Conservation (phyloP, 441 rosid species). For the Eruca vesicaria region DNA sequence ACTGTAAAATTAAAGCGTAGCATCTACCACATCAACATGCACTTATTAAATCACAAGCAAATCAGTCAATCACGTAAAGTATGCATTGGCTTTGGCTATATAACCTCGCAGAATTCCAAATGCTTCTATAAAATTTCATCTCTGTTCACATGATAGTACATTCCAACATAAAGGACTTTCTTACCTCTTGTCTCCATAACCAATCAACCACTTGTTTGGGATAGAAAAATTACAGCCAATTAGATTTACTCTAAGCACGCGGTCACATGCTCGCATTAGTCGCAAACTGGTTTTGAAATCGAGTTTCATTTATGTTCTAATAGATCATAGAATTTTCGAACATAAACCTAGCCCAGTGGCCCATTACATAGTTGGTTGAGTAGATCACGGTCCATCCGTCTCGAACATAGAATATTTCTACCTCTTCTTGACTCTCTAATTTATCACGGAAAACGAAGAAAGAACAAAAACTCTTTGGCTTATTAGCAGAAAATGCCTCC, state of each 20-base stretch:
- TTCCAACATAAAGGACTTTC: not conserved
- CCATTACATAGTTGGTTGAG: constrained; percentile 13
- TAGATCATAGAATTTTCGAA: not conserved
- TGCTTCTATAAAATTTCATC: not conserved
- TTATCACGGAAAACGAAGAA: not conserved
- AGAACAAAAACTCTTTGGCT: not conserved
- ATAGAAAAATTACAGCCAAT: not conserved
- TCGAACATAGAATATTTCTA: not conserved
- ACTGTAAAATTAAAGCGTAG: not conserved
- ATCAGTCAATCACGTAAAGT: not conserved
- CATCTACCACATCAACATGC: not conserved
- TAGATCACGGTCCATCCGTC: not conserved
- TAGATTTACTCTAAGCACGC: not conserved
- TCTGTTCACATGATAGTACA: not conserved
- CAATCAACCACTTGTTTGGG: not conserved
- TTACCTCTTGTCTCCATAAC: not conserved
- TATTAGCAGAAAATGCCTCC: constrained; percentile 14
- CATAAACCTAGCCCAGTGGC: constrained; percentile 11
- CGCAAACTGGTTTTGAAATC: not conserved
- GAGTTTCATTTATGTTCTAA: not conserved
- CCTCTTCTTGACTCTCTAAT: too few species aligned
- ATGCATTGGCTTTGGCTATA: not conserved
- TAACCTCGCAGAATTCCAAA: not conserved
- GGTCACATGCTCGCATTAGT: not conserved
- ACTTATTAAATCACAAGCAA: not conserved